Evolutionary conservation across 2,329 filamentous ascomycete species (phyloP), one percentile per base, ranked within the genome.

Genomic region (Colletotrichum truncatum): DNA sequence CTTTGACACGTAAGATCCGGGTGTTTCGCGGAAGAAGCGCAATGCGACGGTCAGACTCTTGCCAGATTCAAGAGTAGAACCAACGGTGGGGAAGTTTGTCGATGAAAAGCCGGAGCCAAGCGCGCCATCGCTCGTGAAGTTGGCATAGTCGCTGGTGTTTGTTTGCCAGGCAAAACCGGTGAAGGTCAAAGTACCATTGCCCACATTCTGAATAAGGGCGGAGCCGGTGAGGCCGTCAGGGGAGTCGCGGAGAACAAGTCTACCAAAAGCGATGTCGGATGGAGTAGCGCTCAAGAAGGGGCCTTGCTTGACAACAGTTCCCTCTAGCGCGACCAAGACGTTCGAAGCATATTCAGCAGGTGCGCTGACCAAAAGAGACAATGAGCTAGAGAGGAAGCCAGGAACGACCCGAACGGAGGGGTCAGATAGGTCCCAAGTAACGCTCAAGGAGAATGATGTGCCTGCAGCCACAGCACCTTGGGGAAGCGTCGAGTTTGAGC

Each of bases 361-460:
- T 12, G 70, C 73, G 58, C 79, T 77, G 10, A 79, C 79, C 34
- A 73, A 73, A n/a, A 82, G 68, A 26, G 75, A 76, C 6, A 82
- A 67, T 14, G 75, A 74, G 2, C 74, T 75, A 16, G 74, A 76
- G 48, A 76, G 73, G 10, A 76, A 69, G 5, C 80, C 80, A 8
- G 79, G 79, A 7, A 72, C 61, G 18, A 76, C 64, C 5, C 69
- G 67, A 6, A 68, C 71, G 4, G 71, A 70, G 7, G 71, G 70
- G 64, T 71, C 71, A 21, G 70, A 67, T 4, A 81, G 72, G 49
- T 78, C 73, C 76, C 78, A 81, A 8, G 71, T 73, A n/a, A 81
- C 75, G 6, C 77, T 74, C 65, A 82, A 80, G 7, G 71, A 75
- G 65, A 82, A 81, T 5, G 68, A 74, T 1, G 74, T 69, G 1